These are phyloP conservation scores for Pyrrhoderma noxium DNA, from an alignment of 1,284 basidiomycete genomes.

Conservation along the genomic window DNA sequence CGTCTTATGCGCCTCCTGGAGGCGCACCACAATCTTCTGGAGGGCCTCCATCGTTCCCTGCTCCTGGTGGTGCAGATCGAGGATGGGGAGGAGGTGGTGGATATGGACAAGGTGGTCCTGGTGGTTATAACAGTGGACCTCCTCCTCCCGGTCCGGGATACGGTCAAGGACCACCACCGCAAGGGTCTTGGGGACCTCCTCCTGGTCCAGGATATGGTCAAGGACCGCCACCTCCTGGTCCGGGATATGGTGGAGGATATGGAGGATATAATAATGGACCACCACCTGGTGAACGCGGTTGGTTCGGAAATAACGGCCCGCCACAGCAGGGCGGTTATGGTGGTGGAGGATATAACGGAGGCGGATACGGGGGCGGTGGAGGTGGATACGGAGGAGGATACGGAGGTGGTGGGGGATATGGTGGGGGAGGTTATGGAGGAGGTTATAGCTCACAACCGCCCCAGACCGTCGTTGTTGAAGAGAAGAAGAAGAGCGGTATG, in stretches of 20 bases:
- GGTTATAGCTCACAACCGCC: no score
- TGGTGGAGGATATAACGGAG: slow-evolving; percentile 20
- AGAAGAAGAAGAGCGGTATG: slow-evolving; percentile 35
- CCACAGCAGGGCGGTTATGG: slow-evolving; percentile 10
- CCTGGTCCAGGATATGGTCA: slow-evolving; percentile 15
- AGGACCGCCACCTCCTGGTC: slow-evolving; percentile 12
- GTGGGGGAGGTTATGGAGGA: slow-evolving; percentile 26
- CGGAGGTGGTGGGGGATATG: slow-evolving; percentile 14
- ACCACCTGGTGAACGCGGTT: slow-evolving; percentile 20
- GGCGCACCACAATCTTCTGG: slow-evolving; percentile 30
- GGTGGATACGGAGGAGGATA: no score
- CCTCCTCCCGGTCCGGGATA: background rate
- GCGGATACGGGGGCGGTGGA: slow-evolving; percentile 22
- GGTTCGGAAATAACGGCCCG: slow-evolving; percentile 28
- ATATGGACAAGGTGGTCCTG: slow-evolving; percentile 1
- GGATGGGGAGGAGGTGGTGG: slow-evolving; percentile 1
- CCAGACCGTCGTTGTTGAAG: slow-evolving; percentile 17
- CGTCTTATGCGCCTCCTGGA: slow-evolving; percentile 37
- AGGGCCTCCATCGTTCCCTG: slow-evolving; percentile 11
- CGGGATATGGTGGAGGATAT: slow-evolving; percentile 10
- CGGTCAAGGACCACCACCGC: background rate
- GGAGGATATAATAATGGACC: background rate
- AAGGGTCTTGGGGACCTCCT: background rate
- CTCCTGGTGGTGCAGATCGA: background rate
- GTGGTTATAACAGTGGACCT: background rate